Evolutionary conservation across 495 filamentous ascomycete genomes (phyloP), one percentile per base, ranked within the genome.

Genomic region (Aspergillus carlsbadensis): DNA sequence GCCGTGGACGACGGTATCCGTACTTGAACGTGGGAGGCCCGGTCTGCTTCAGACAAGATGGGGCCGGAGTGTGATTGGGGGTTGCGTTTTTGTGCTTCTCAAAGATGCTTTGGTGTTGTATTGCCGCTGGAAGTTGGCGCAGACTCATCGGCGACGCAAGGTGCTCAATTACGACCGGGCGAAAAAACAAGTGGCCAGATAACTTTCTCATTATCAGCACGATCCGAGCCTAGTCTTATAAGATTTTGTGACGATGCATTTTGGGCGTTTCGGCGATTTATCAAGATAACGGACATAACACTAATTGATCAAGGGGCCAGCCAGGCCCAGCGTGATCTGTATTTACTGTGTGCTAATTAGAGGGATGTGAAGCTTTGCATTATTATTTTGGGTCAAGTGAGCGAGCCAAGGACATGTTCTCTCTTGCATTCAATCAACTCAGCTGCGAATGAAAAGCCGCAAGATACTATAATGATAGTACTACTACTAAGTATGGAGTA

Each of bases 31-130:
- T 10, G 66, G 66, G 13, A 72, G 70, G 13, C 70, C 79, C 7
- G 86, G 90, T 1, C 73, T 93, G 18, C 72, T 96, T 24, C 89
- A 92, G 64, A 76, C 81, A 40, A 78, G 81, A 21, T 94, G 90
- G 87, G 90, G 89, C 7, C 79, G 90, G 46, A 94, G 87, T 60
- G 75, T 94, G 2, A 78, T 89, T 6, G 90, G 90, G 11, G 90
- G 90, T 0, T 93, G 89, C 67, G 74, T 90, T 41, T 92, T 89
- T 59, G 84, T 92, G 42, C 81, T 92, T 18, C 65, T 92, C 6
- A 89, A 87, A 61, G 90, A 96, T 68, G 86, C 83, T 5, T 71
- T 92, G 49, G 73, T 84, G 59, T 75, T 94, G 6, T 94, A 91
- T 66, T 83, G 84, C 45, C 83, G 87, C 61, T 92, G 88, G 76